These are phyloP conservation scores for Trichoderma aggressivum DNA, from an alignment of 2,329 filamentous ascomycete genomes.

Conservation along the genomic window DNA sequence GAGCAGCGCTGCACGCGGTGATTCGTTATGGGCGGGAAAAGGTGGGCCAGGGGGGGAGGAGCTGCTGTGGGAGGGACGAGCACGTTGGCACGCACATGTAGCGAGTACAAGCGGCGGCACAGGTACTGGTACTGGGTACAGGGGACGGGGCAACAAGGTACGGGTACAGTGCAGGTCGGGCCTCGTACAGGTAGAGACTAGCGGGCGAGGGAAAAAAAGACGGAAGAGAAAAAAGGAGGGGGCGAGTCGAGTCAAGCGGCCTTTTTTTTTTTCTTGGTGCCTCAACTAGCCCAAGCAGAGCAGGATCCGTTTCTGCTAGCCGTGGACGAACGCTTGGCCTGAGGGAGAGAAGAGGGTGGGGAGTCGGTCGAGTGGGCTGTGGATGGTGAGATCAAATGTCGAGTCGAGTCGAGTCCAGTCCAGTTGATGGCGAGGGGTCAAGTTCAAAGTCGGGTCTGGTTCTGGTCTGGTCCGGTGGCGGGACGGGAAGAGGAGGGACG, in stretches of 20 bases:
- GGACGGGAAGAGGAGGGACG: neutral
- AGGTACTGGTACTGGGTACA: neutral
- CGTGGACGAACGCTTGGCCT: conserved; percentile 3
- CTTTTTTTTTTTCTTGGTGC: neutral
- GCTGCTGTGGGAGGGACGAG: neutral
- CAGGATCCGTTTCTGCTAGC: conserved; percentile 8
- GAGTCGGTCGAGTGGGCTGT: neutral
- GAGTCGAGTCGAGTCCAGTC: neutral
- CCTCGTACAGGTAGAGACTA: neutral
- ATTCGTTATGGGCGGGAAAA: conserved; percentile 21
- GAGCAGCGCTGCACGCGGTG: conserved; percentile 19
- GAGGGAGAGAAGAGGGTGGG: neutral
- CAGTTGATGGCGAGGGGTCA: neutral
- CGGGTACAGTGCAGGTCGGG: neutral
- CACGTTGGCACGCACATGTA: neutral
- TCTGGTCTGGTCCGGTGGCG: conserved; percentile 1
- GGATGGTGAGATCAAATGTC: conserved; percentile 10
- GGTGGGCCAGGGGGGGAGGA: neutral
- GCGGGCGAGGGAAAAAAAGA: neutral
- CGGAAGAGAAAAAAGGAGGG: conserved; percentile 8
- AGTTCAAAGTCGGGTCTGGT: neutral
- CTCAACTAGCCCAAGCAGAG: neutral
- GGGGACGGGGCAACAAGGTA: neutral
- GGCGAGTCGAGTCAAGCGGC: conserved; percentile 12
- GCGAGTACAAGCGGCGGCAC: neutral